Conservation (phyloP, 768 basidiomycete species). For the Cantharellus anzutake region DNA sequence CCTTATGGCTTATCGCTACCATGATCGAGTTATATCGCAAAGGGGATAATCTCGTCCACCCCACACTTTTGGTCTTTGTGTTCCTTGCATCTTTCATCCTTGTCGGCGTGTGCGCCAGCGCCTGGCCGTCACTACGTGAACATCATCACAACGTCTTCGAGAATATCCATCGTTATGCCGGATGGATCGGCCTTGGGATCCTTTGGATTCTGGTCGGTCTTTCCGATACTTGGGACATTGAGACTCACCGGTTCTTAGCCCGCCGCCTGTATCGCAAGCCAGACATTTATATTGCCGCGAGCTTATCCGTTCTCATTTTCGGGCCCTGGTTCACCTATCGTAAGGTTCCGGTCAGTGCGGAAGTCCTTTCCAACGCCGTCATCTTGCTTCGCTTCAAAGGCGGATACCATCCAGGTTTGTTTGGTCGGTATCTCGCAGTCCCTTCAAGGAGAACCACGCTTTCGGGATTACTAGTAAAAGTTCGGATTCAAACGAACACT, state of each 20-base stretch:
- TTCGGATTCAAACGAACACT: not conserved
- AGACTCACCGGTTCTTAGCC: not conserved
- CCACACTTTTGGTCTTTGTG: not conserved
- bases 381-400: constrained; percentile 32
- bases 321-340: constrained; percentile 37
- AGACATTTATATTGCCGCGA: constrained; percentile 33
- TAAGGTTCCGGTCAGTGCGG: constrained; percentile 33
- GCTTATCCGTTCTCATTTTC: constrained; percentile 34
- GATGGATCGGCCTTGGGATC: constrained; percentile 32
- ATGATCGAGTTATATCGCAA: no score
- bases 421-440: constrained; percentile 4
- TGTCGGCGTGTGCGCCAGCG: constrained; percentile 9
- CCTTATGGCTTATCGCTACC: not conserved
- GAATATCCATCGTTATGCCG: constrained; percentile 34
- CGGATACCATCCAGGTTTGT: not conserved
- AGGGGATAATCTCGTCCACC: not conserved
- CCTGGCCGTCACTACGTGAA: constrained; percentile 29
- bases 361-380: constrained; percentile 35
- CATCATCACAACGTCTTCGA: constrained; percentile 36
- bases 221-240: constrained; percentile 15
- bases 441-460: constrained; percentile 7
- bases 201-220: constrained; percentile 40
- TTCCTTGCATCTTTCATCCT: not conserved
- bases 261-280: constrained; percentile 28
- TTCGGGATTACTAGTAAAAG: not conserved